Base-by-base conservation (phyloP, 371 early-diverging fungal genomes). In the Rhizomucor miehei region DNA sequence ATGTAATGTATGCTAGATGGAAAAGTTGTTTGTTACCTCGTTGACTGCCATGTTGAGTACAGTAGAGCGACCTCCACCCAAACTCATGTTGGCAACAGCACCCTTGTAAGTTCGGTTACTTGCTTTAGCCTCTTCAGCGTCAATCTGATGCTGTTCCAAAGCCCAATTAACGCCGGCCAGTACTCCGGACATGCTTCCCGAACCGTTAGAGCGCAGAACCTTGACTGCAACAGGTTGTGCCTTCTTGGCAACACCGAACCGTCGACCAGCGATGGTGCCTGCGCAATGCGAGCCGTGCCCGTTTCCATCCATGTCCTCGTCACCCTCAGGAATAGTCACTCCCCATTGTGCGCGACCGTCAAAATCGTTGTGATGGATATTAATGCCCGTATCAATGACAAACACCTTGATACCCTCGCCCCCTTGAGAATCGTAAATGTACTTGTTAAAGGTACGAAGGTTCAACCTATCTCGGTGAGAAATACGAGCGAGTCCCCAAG, bases 261-360 rank as follows among this genome's bases (percentile, higher is more conserved):
- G 81, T 51, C 79, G 80, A 53, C 93, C 91, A 29, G 81, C 95
- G 62, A 95, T 87, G 14, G 92, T 92, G 49, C 95, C 98, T 9
- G 95, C 93, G 35, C 90, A 91, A 69, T 97, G 98, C 19, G 97
- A 92, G 51, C 92, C 88, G 60, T 91, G 92, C n/a, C 92, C 92
- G 60, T 91, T 88, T 35, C 82, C 87, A 68, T 92, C 92, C 37
- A 65, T 66, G 50, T 92, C 88, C 24, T 77, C 77, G 58, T 89
- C 89, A 39, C 79, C 79, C 25, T 79, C 61, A 9, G 89, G 85
- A 52, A 87, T 79, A 23, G 85, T 90, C 48, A 58, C 67, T 49
- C 90, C 93, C 90, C 89, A 92, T 34, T 44, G 39, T 34, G 95
- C 96, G 60, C 93, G 85, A 48, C 91, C 92, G 57, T 87, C 87